phyloP scores from a whole-genome alignment of 23 red algal species.

The Cyanidioschyzon merolae region DNA sequence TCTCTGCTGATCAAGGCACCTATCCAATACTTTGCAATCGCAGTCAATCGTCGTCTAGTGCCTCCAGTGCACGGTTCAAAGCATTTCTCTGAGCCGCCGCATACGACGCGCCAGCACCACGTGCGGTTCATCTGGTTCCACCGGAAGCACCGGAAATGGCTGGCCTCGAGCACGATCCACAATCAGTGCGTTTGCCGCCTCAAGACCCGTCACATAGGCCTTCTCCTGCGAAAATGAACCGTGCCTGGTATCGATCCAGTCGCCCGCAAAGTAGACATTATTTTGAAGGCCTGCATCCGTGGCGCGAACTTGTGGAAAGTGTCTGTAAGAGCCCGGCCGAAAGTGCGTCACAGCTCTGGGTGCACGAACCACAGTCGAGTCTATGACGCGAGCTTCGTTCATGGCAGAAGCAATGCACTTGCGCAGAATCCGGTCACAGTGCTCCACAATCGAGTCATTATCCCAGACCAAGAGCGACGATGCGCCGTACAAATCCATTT shows the following conservation, averaged over 20 bases:
- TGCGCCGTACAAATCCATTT: slow-evolving; percentile 68
- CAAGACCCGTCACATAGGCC: slow-evolving; percentile 57
- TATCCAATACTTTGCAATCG: no score
- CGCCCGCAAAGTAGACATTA: slow-evolving; percentile 4
- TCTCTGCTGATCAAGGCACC: no score
- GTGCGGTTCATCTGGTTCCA: slow-evolving; percentile 3
- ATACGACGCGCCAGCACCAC: neutral
- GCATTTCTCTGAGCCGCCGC: neutral
- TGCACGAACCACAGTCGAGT: slow-evolving; percentile 52
- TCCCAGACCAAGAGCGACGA: slow-evolving; percentile 56
- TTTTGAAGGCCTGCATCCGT: neutral
- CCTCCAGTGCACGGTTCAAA: no score
- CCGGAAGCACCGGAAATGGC: neutral
- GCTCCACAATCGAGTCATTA: slow-evolving; percentile 36
- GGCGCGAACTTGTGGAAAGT: slow-evolving; percentile 35
- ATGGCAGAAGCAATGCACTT: slow-evolving; percentile 25
- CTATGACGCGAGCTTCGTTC: slow-evolving; percentile 33
- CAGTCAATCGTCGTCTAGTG: no score
- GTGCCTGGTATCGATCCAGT: slow-evolving; percentile 54
- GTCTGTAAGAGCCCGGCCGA: slow-evolving; percentile 51
- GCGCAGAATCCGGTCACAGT: slow-evolving; percentile 24
- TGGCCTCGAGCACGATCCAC: slow-evolving; percentile 9
- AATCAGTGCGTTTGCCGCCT: slow-evolving; percentile 63
- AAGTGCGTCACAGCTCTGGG: slow-evolving; percentile 61
- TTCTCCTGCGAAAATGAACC: slow-evolving; percentile 77